phyloP scores from a whole-genome alignment of 2,329 filamentous ascomycete genomes.

The Didymellaceae sp. region DNA sequence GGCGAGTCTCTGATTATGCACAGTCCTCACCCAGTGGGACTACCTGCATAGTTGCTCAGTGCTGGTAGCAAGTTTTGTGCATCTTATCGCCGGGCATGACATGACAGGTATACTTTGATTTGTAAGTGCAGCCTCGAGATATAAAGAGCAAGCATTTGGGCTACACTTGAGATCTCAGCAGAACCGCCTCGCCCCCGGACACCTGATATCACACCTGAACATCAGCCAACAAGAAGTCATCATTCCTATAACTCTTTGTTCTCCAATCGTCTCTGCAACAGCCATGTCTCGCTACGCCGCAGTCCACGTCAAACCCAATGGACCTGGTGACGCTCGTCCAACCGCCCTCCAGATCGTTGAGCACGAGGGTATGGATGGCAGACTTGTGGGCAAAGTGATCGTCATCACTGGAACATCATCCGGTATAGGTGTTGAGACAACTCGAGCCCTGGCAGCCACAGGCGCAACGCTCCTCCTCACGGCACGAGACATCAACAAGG shows the following conservation, averaged over 20 bases:
- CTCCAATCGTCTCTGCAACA: background rate
- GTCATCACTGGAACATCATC: constrained; percentile 38
- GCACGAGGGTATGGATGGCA: constrained; percentile 46
- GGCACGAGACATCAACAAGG: constrained; percentile 53
- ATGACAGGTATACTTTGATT: too few species aligned
- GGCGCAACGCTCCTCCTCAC: constrained; percentile 54
- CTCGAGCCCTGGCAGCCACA: constrained; percentile 52
- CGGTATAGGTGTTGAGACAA: constrained; percentile 39
- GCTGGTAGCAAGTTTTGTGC: too few species aligned
- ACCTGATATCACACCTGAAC: background rate
- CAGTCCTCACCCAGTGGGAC: too few species aligned
- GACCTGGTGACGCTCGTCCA: constrained; percentile 51
- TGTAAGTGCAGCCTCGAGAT: too few species aligned
- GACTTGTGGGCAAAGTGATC: constrained; percentile 31
- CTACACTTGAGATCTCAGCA: too few species aligned
- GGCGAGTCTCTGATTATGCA: too few species aligned
- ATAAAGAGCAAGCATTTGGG: too few species aligned
- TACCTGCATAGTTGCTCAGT: too few species aligned
- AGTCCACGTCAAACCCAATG: constrained; percentile 17
- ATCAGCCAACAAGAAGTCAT: too few species aligned
- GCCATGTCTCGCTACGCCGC: background rate
- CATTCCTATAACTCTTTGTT: background rate
- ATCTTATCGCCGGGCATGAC: too few species aligned
- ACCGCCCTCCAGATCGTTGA: constrained; percentile 51
- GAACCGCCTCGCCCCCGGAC: too few species aligned